Percentiles rank a stretch among this genome's conserved stretches.
Conservation (phyloP, 2,329 filamentous ascomycete species). For the Verticillium nubilum region DNA sequence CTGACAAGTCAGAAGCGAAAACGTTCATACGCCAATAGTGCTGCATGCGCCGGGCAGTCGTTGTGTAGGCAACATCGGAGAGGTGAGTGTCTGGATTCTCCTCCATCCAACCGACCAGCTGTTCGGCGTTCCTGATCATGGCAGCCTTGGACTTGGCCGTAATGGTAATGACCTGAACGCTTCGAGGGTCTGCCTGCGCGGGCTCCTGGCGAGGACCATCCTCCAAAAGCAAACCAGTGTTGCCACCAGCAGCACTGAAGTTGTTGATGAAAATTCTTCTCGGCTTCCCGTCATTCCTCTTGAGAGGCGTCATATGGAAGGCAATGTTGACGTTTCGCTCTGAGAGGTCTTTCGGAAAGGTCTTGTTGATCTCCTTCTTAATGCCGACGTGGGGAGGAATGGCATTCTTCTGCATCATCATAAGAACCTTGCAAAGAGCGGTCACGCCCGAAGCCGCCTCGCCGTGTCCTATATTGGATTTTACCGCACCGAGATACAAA, state of each 20-base stretch:
- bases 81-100: slow-evolving; percentile 45
- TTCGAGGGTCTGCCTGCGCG: slow-evolving; percentile 46
- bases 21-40: slow-evolving; percentile 35
- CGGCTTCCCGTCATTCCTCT: slow-evolving; percentile 39
- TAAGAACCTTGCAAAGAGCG: slow-evolving; percentile 58
- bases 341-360: slow-evolving; percentile 50
- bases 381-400: slow-evolving; percentile 66
- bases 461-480: slow-evolving; percentile 59
- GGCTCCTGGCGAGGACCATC: slow-evolving; percentile 46
- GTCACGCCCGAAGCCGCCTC: slow-evolving; percentile 57
- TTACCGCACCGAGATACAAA: slow-evolving; percentile 57
- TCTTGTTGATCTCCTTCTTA: slow-evolving; percentile 57
- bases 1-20: slow-evolving; percentile 31
- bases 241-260: slow-evolving; percentile 67
- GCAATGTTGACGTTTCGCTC: slow-evolving; percentile 56
- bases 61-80: slow-evolving; percentile 59
- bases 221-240: slow-evolving; percentile 62
- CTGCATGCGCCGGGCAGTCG: slow-evolving; percentile 60
- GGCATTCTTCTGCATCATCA: slow-evolving; percentile 57
- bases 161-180: slow-evolving; percentile 53
- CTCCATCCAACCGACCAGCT: slow-evolving; percentile 49
- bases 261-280: slow-evolving; percentile 57
- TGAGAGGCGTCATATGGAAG: slow-evolving; percentile 44
- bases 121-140: slow-evolving; percentile 53
- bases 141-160: slow-evolving; percentile 49